Evolutionary conservation across 106 monocot genomes (phyloP).

Genomic region (Agapanthus africanus): DNA sequence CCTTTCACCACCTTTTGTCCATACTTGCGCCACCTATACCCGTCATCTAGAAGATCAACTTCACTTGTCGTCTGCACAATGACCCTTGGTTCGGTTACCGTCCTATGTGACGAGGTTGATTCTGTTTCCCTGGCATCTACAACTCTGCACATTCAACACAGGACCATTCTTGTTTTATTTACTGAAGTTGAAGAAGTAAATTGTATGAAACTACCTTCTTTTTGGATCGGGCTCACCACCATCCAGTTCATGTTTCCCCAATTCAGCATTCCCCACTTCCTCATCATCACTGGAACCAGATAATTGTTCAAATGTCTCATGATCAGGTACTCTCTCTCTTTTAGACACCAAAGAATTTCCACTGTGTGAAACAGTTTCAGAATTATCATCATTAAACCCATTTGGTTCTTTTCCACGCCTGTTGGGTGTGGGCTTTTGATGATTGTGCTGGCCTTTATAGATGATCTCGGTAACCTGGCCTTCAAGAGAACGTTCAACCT

Average conservation of each 20-base stretch:
- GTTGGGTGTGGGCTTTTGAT: background rate
- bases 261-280: constrained; percentile 41
- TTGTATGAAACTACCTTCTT: constrained; percentile 37
- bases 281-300: constrained; percentile 73
- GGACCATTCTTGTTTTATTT: background rate
- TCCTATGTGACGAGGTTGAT: constrained; percentile 36
- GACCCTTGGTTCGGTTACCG: constrained; percentile 61
- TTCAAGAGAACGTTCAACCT: background rate
- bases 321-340: constrained; percentile 20
- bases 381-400: constrained; percentile 18
- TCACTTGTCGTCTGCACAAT: constrained; percentile 95
- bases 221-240: constrained; percentile 39
- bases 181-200: background rate
- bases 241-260: constrained; percentile 23
- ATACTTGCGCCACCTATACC: constrained; percentile 96
- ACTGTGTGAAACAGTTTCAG: constrained; percentile 15
- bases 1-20: constrained; percentile 96
- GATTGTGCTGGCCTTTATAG: background rate
- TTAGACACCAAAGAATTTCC: constrained; percentile 10
- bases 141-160: background rate
- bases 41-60: constrained; percentile 90
- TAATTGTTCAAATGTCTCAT: constrained; percentile 42
- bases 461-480: background rate
- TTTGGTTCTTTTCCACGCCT: constrained; percentile 26
- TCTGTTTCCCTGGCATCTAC: constrained; percentile 22